These are phyloP conservation scores for Suhomyces tanzawaensis DNA, from an alignment of 805 yeast genomes.

Conservation along the genomic window DNA sequence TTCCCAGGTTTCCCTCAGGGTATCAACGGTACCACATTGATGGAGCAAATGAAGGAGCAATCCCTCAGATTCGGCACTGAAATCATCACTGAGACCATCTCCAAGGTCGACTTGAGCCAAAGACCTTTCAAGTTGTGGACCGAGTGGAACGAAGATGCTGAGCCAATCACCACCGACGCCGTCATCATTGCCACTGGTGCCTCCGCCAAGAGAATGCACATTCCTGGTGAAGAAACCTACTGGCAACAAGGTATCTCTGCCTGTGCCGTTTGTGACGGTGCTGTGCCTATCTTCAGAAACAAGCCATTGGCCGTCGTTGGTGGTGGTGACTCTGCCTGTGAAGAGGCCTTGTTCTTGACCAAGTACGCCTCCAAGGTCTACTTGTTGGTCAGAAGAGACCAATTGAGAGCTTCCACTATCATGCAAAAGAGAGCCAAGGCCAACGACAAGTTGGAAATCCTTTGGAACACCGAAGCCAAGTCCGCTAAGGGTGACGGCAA, in stretches of 20 bases:
- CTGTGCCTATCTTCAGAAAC: slow-evolving; percentile 97
- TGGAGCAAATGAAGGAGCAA: slow-evolving; percentile 94
- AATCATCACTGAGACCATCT: slow-evolving; percentile 89
- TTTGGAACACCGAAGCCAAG: slow-evolving; percentile 79
- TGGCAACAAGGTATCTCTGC: slow-evolving; percentile 99
- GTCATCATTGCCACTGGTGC: slow-evolving; percentile 97
- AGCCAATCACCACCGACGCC: slow-evolving; percentile 90
- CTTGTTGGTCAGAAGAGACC: slow-evolving; percentile 91
- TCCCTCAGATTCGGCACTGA: slow-evolving; percentile 86
- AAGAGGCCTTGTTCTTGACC: slow-evolving; percentile 95
- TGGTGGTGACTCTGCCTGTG: slow-evolving; percentile 99
- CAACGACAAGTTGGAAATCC: slow-evolving; percentile 86
- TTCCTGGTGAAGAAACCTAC: slow-evolving; percentile 96
- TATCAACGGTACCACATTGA: slow-evolving; percentile 78
- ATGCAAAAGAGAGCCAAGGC: slow-evolving; percentile 91
- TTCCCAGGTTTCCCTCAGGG: slow-evolving; percentile 99
- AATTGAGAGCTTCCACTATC: slow-evolving; percentile 89
- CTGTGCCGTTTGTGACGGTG: slow-evolving; percentile 99
- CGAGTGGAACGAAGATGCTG: slow-evolving; percentile 89
- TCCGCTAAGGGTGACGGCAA: slow-evolving; percentile 96
- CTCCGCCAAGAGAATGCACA: slow-evolving; percentile 86
- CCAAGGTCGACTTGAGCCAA: slow-evolving; percentile 83
- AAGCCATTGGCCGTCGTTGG: slow-evolving; percentile 97
- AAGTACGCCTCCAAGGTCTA: slow-evolving; percentile 96
- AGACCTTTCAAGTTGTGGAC: slow-evolving; percentile 97